A percentile compares a stretch with the other conserved stretches of the same genome.
These are phyloP conservation scores for Huiozyma sinensis DNA, from an alignment of 805 yeast species.

Conservation along the genomic window DNA sequence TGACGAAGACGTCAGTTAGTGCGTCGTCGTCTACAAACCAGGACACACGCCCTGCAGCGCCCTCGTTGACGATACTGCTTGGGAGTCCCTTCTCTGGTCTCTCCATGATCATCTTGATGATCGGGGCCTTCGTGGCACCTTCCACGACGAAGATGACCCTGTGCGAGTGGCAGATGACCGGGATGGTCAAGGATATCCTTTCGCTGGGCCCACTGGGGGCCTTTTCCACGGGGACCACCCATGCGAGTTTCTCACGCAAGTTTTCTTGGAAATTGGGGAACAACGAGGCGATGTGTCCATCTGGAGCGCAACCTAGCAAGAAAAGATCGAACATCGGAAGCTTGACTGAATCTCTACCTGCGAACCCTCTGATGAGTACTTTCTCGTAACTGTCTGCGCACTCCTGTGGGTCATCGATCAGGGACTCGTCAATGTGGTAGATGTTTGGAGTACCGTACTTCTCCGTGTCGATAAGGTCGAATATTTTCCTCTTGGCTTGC, in stretches of 20 bases:
- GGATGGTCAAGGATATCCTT: conserved; percentile 84
- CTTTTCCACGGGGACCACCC: conserved; percentile 88
- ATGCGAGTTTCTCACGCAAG: conserved; percentile 79
- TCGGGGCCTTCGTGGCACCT: conserved; percentile 91
- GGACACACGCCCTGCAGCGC: conserved; percentile 91
- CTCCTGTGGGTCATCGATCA: conserved; percentile 74
- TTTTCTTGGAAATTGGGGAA: conserved; percentile 83
- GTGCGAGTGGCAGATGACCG: conserved; percentile 89
- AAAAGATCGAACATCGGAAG: conserved; percentile 89
- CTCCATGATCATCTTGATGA: conserved; percentile 84
- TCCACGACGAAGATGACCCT: conserved; percentile 92
- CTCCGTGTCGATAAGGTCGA: conserved; percentile 41
- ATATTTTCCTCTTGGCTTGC: conserved; percentile 69
- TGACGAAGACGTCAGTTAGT: conserved; percentile 55
- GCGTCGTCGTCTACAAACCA: conserved; percentile 98
- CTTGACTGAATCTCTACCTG: conserved; percentile 91
- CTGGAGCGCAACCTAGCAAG: conserved; percentile 94
- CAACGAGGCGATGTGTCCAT: conserved; percentile 94
- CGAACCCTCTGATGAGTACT: conserved; percentile 76
- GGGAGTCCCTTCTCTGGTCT: conserved; percentile 96
- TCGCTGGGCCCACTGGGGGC: conserved; percentile 84
- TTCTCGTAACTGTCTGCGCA: conserved; percentile 93
- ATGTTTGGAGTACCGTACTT: conserved; percentile 50
- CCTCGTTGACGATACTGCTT: conserved; percentile 84
- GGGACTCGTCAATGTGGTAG: conserved; percentile 69